Conservation (phyloP, 2,329 filamentous ascomycete genomes). For the Coleophoma cylindrospora region DNA sequence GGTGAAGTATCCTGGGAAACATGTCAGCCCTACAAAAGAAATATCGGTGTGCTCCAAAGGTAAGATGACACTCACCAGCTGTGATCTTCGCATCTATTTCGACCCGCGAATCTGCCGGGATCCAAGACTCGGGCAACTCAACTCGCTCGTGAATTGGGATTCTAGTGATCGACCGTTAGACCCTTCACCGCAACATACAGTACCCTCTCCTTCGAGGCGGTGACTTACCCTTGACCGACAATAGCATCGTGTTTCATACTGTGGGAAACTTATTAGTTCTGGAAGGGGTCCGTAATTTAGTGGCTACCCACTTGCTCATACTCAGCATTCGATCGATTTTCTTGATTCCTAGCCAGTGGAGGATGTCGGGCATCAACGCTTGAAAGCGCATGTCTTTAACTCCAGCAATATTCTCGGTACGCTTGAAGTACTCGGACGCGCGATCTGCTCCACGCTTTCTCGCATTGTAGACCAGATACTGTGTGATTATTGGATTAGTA, state of each 20-base stretch:
- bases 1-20: conserved; percentile 63
- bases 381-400: conserved; percentile 98
- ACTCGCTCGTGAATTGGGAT: conserved; percentile 87
- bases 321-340: conserved; percentile 98
- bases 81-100: conserved; percentile 99
- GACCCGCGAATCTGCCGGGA: conserved; percentile 91
- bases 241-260: conserved; percentile 92
- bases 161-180: conserved; percentile 29
- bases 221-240: conserved; percentile 65
- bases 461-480: conserved; percentile 65
- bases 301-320: conserved; percentile 70
- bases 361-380: conserved; percentile 93
- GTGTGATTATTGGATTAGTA: conserved; percentile 16
- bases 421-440: conserved; percentile 90
- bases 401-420: conserved; percentile 97
- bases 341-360: conserved; percentile 96
- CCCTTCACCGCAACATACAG: not conserved
- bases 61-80: conserved; percentile 54
- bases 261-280: conserved; percentile 15
- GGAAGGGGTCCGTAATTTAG: conserved; percentile 7
- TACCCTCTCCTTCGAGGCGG: not conserved
- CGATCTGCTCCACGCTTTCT: conserved; percentile 73
- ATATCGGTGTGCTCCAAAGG: not conserved
- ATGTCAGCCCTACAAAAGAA: conserved; percentile 25
- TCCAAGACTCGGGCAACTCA: conserved; percentile 88